Evolutionary conservation across 169 alveolate species (phyloP).

Genomic region (Plasmodium berghei): DNA sequence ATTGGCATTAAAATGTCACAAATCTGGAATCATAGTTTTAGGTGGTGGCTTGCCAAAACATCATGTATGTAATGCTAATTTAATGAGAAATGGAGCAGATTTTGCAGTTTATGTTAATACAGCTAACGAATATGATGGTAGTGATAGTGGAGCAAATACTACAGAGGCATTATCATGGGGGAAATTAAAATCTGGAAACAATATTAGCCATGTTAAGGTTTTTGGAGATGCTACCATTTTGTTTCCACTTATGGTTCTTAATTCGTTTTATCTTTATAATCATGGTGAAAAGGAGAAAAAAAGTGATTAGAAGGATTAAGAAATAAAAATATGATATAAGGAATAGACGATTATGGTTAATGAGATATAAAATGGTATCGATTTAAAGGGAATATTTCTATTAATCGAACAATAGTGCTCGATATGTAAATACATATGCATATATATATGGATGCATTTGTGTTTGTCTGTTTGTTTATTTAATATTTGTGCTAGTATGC

Average conservation of each 20-base stretch:
- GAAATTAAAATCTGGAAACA: slow-evolving; percentile 93
- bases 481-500: too few species aligned
- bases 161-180: slow-evolving; percentile 99
- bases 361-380: too few species aligned
- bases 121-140: slow-evolving; percentile 98
- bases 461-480: too few species aligned
- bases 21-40: slow-evolving; percentile 96
- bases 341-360: background rate
- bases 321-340: background rate
- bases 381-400: too few species aligned
- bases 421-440: too few species aligned
- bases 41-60: slow-evolving; percentile 99
- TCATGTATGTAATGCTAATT: slow-evolving; percentile 99
- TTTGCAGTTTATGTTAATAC: slow-evolving; percentile 97
- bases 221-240: slow-evolving; percentile 95
- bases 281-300: slow-evolving; percentile 15
- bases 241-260: slow-evolving; percentile 96
- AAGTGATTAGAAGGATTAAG: background rate
- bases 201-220: slow-evolving; percentile 97
- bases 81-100: slow-evolving; percentile 99
- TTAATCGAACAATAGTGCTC: too few species aligned
- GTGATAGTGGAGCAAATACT: slow-evolving; percentile 99
- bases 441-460: too few species aligned
- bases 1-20: slow-evolving; percentile 92
- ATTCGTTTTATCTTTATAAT: slow-evolving; percentile 90